Evolutionary conservation across 495 filamentous ascomycete species (phyloP).

Genomic region (Chaetomidium leptoderma): DNA sequence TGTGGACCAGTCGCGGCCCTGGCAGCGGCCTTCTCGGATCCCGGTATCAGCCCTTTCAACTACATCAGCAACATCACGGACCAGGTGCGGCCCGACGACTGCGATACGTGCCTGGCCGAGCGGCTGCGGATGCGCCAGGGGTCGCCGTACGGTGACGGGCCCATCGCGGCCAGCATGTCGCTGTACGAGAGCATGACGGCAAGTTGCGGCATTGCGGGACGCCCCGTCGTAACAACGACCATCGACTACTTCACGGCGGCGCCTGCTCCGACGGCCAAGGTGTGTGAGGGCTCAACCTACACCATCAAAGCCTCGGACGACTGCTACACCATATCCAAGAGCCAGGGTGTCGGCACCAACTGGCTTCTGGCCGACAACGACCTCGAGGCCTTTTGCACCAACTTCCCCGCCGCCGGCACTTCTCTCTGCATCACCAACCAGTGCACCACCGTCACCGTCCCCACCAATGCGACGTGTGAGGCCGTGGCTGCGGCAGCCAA

Average conservation of each 20-base stretch:
- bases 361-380: conserved; percentile 26
- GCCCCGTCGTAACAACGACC: not conserved
- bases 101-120: conserved; percentile 21
- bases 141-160: conserved; percentile 22
- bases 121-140: conserved; percentile 19
- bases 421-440: conserved; percentile 21
- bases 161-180: conserved; percentile 6
- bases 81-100: conserved; percentile 1
- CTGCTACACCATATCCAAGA: conserved; percentile 19
- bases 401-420: conserved; percentile 20
- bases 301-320: conserved; percentile 16
- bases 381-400: conserved; percentile 15
- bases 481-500: conserved; percentile 24
- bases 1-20: conserved; percentile 17
- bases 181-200: conserved; percentile 21
- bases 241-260: not conserved
- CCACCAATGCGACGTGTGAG: conserved; percentile 28
- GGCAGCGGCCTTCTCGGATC: conserved; percentile 4
- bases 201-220: conserved; percentile 19
- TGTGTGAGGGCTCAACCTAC: conserved; percentile 23
- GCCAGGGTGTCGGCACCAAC: conserved; percentile 18
- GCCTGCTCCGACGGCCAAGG: not conserved
- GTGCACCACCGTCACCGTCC: conserved; percentile 12
- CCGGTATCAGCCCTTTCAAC: not conserved
- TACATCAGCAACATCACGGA: not conserved